A percentile compares a stretch with the other conserved stretches of the same genome.
Conservation (phyloP, 78 protist genomes). For the Trichosphaerium sp. region DNA sequence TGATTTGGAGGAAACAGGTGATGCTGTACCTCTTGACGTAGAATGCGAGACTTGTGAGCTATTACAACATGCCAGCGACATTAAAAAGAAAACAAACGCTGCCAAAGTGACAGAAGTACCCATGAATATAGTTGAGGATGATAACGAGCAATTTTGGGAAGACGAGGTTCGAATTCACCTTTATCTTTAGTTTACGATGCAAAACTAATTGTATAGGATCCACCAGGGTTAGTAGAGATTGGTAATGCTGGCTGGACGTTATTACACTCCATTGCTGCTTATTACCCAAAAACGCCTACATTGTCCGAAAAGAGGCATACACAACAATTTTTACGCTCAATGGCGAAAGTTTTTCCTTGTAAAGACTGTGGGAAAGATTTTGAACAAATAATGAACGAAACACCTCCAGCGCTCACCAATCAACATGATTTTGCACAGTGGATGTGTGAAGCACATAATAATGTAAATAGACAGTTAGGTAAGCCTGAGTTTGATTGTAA, state of each 20-base stretch:
- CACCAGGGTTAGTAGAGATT: background rate
- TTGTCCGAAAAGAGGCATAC: background rate
- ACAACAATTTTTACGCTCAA: background rate
- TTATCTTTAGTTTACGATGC: too few relatives aligned
- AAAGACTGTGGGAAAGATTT: conserved; percentile 2
- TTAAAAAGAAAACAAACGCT: too few relatives aligned
- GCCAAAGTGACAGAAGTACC: too few relatives aligned
- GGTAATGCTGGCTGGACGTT: conserved; percentile 18
- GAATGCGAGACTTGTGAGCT: too few relatives aligned
- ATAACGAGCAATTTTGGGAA: too few relatives aligned
- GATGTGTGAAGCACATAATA: conserved; percentile 17
- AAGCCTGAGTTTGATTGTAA: conserved; percentile 19
- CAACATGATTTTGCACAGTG: background rate
- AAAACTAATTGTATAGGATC: too few relatives aligned
- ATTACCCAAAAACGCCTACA: conserved; percentile 11
- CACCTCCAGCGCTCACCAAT: background rate
- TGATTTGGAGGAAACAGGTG: too few relatives aligned
- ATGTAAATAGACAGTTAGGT: conserved; percentile 4
- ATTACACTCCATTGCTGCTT: conserved; percentile 24
- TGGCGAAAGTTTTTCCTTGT: conserved; percentile 10
- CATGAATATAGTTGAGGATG: too few relatives aligned
- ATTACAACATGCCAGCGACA: too few relatives aligned
- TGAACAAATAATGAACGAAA: background rate
- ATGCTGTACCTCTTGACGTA: too few relatives aligned
- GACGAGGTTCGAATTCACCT: too few relatives aligned